Conservation (phyloP, 176 grass and related monocot genomes). For the Luzula sylvatica region DNA sequence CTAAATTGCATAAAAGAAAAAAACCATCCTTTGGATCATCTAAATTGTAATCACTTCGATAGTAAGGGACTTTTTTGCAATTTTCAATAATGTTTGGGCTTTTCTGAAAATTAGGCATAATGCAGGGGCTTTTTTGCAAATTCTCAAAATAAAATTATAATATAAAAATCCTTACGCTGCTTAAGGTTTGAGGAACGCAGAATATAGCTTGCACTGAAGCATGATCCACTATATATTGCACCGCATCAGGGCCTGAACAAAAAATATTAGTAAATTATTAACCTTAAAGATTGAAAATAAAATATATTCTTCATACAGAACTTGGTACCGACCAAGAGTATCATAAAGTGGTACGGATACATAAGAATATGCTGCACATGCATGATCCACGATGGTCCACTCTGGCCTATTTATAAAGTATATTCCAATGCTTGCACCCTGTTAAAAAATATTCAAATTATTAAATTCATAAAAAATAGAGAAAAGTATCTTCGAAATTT, state of each 20-base stretch:
- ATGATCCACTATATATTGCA: conserved; percentile 93
- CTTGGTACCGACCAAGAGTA: conserved; percentile 53
- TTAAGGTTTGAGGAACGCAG: conserved; percentile 86
- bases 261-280: conserved; percentile 5
- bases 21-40: no score
- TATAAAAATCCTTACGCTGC: conserved; percentile 37
- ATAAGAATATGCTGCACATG: conserved; percentile 87
- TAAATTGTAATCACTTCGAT: no score
- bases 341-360: conserved; percentile 85
- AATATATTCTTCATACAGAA: not conserved
- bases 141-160: not conserved
- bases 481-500: not conserved
- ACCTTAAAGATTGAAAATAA: conserved; percentile 5
- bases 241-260: conserved; percentile 88
- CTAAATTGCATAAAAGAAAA: no score
- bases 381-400: conserved; percentile 87
- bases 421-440: conserved; percentile 76
- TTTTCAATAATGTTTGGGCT: no score
- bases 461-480: conserved; percentile 1
- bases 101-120: no score
- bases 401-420: conserved; percentile 98
- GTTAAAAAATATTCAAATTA: conserved; percentile 21
- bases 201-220: conserved; percentile 78
- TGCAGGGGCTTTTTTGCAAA: no score
- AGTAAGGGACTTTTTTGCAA: no score